Base-by-base conservation (phyloP, 1,284 basidiomycete species). In the Kalmanozyma brasiliensis region DNA sequence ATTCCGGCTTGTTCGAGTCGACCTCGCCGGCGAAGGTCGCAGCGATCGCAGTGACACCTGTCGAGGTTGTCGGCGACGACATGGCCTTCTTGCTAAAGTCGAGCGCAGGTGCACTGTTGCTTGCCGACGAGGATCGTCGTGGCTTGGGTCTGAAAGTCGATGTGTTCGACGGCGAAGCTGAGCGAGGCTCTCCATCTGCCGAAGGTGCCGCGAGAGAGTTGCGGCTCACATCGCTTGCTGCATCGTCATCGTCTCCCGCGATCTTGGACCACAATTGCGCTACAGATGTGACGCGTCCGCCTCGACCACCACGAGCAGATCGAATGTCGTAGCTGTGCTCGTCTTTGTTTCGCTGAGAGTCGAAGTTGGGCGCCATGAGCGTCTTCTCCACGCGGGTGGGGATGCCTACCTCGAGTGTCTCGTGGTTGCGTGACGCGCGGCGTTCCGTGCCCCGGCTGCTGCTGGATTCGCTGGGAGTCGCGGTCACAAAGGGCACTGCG, bases 291-390 rank as follows among this genome's bases (percentile, higher is more conserved):
- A 92, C 91, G 48, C 87, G 86, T 10, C 90, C 91, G 1, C 91
- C 91, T 47, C 86, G 84, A 2, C 91, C 91, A 3, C 91, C 90
- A 22, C 90, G 86, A 10, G 90, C 90, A 35, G 89, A 91, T 6
- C 88, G 87, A 19, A 90, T 82, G 73, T 91, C 88, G 77, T 91
- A 91, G 11, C 66, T 26, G 4, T 26, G 11, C 11, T 57, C 52
- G 10, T 44, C 46, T 19, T 51, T 64, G 51, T 22, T 32, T 20
- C 43, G 32, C 30, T 26, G 26, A 17, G 34, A 32, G 29, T 53
- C 42, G 20, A 48, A n/a, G 4, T n/a, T 24, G 0, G 65, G 41
- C 26, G 60, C 51, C 43, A 44, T 45, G 8, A 68, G 60, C 7
- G 57, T 55, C 48, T 59, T 65, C 33, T 62, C 66, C 23, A 69